Base-by-base conservation (phyloP, 1,284 basidiomycete species). In the Papiliotrema terrestris region DNA sequence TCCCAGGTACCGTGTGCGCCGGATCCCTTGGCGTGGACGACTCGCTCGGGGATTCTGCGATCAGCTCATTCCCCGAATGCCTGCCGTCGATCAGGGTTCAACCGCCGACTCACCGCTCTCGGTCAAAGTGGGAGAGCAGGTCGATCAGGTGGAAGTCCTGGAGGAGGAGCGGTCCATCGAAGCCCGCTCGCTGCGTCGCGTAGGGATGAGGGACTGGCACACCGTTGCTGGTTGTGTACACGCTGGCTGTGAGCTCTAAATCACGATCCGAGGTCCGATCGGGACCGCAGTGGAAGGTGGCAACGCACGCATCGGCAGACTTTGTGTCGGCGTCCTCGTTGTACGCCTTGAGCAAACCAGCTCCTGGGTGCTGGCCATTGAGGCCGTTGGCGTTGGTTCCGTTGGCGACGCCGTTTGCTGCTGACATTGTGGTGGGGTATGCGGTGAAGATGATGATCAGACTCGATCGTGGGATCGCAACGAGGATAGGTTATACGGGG, bases 61-160 rank as follows among this genome's bases (percentile, higher is more conserved):
- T 56, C 26, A 57, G 46, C 43, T 15, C n/a, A n/a, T n/a, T n/a
- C n/a, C n/a, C n/a, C n/a, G n/a, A n/a, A 39, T 45, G 35, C 13
- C 14, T 26, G 11, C 47, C 17, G 26, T 4, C 17, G 36, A n/a
- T 19, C 45, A 11, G 25, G 5, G 22, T 8, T 6, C 5, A 19
- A 45, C 23, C 20, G 20, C 23, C 20, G 23, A 52, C 65, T 57
- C 39, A 68, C 66, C 93, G 87, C 80, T 96, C 92, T 55, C 90
- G 85, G 78, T 90, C 89, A 70, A 95, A 94, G 82, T 94, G 91
- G 43, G 89, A 86, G 61, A 95, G 83, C 54, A 89, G 81, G 78
- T 94, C 89, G 72, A 91, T 86, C 76, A 89, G 85, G 76, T 91
- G 87, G 80, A 92, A 91, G 76, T 93, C 89, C 78, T 95, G 91